Percentiles rank a stretch among this genome's conserved stretches.
Evolutionary conservation across 495 filamentous ascomycete species (phyloP).

Genomic region (Xylaria grammica): DNA sequence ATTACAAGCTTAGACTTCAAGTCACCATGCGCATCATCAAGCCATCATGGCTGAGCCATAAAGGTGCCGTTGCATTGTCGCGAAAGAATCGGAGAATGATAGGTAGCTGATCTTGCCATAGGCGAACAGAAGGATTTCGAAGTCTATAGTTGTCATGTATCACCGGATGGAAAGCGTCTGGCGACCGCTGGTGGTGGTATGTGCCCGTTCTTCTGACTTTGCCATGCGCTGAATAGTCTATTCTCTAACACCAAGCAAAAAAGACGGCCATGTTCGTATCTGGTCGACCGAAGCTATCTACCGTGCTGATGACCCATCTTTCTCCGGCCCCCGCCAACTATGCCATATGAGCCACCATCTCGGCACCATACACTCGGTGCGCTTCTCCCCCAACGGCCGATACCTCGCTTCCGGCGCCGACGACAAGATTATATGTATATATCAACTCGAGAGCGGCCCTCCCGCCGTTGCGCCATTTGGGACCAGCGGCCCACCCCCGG

Average conservation of each 20-base stretch:
- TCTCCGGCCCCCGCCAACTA: constrained; percentile 84
- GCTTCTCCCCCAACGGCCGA: constrained; percentile 90
- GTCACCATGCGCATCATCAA: constrained; percentile 82
- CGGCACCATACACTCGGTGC: constrained; percentile 93
- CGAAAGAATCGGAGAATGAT: constrained; percentile 17
- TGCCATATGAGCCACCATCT: constrained; percentile 98
- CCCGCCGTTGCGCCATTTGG: constrained; percentile 63
- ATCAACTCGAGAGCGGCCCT: constrained; percentile 82
- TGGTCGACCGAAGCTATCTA: constrained; percentile 96
- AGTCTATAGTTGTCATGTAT: constrained; percentile 96
- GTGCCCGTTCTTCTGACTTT: constrained; percentile 34
- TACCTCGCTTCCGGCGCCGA: constrained; percentile 97
- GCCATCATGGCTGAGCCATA: constrained; percentile 91
- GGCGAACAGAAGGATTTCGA: constrained; percentile 97
- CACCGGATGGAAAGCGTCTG: constrained; percentile 86
- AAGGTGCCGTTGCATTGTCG: constrained; percentile 60
- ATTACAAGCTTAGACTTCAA: constrained; percentile 30
- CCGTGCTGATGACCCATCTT: constrained; percentile 71
- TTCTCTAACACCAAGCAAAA: constrained; percentile 32
- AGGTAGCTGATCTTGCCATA: constrained; percentile 31
- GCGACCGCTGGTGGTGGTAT: constrained; percentile 92
- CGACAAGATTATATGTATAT: constrained; percentile 97
- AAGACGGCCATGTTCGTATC: constrained; percentile 92
- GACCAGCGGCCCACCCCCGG: constrained; percentile 86
- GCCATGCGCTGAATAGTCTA: neutral